Conservation (phyloP, 2,329 filamentous ascomycete species). For the Septoria linicola region DNA sequence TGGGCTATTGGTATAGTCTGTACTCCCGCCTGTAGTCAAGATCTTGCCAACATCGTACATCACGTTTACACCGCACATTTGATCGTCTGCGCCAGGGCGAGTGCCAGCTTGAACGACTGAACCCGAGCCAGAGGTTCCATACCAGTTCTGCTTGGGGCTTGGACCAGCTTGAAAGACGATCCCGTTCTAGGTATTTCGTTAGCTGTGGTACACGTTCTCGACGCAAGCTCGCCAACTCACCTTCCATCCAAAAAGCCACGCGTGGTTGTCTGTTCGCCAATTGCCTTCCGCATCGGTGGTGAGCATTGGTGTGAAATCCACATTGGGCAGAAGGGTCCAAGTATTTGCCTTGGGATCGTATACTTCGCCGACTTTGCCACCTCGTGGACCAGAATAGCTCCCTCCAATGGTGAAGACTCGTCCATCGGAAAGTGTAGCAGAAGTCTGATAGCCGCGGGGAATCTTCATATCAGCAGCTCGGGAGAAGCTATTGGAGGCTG, state of each 20-base stretch:
- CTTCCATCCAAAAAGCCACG: constrained; percentile 56
- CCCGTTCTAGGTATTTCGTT: no score
- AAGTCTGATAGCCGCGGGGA: constrained; percentile 53
- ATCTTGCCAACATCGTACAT: constrained; percentile 63
- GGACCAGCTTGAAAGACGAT: constrained; percentile 58
- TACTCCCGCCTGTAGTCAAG: constrained; percentile 52
- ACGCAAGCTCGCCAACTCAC: no score
- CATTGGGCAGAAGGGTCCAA: constrained; percentile 52
- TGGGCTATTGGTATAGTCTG: constrained; percentile 46
- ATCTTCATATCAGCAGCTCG: constrained; percentile 47
- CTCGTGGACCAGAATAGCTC: constrained; percentile 47
- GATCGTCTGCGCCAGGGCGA: constrained; percentile 47
- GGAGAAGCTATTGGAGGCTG: constrained; percentile 42
- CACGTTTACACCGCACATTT: constrained; percentile 57
- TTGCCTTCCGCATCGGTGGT: constrained; percentile 42
- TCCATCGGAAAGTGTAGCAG: constrained; percentile 53
- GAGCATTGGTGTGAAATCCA: constrained; percentile 37
- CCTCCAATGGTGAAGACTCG: constrained; percentile 38
- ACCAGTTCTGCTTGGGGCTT: constrained; percentile 58
- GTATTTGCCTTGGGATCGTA: constrained; percentile 48
- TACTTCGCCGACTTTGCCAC: constrained; percentile 56
- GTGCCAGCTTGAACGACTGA: constrained; percentile 44
- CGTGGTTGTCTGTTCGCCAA: constrained; percentile 54
- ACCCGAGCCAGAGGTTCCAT: constrained; percentile 48
- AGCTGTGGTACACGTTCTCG: no score